These are phyloP conservation scores for Fraxinus cuspidata DNA, from an alignment of 257 asterid species.

Conservation along the genomic window DNA sequence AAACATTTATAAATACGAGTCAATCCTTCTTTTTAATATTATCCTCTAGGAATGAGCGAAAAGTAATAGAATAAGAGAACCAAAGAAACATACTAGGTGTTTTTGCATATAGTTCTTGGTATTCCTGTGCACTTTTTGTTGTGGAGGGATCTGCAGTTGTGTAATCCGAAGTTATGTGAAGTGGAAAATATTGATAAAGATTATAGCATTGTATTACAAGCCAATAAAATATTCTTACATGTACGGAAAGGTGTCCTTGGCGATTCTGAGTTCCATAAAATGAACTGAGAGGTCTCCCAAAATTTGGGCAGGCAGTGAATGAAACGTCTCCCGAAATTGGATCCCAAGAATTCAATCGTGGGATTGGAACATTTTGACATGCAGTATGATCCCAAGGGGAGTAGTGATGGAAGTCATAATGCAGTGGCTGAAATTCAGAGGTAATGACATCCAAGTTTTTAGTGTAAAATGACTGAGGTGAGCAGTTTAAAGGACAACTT, in stretches of 20 bases:
- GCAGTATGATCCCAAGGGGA: conserved; percentile 6
- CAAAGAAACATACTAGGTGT: conserved; percentile 7
- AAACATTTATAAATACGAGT: neutral
- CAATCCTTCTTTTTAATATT: neutral
- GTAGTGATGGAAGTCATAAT: conserved; percentile 13
- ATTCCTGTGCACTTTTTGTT: conserved; percentile 7
- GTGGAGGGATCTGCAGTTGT: conserved; percentile 13
- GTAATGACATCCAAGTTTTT: conserved; percentile 11
- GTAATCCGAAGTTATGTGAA: neutral
- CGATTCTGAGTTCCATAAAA: conserved; percentile 20
- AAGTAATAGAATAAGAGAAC: neutral
- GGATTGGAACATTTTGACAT: neutral
- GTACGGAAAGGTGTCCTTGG: neutral
- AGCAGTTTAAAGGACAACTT: neutral
- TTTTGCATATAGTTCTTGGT: conserved; percentile 3
- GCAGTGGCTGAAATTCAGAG: conserved; percentile 19
- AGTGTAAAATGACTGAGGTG: conserved; percentile 27
- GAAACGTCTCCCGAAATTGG: conserved; percentile 15
- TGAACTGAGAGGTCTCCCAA: conserved; percentile 6
- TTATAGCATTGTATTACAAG: neutral
- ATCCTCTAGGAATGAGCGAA: too few relatives aligned
- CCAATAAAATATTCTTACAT: conserved; percentile 33
- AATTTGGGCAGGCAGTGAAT: neutral
- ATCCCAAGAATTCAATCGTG: conserved; percentile 20
- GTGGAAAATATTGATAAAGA: neutral